A percentile compares a stretch with the other conserved stretches of the same genome.
Evolutionary conservation across 169 alveolate genomes (phyloP).

Genomic region (Plasmodium gaboni): DNA sequence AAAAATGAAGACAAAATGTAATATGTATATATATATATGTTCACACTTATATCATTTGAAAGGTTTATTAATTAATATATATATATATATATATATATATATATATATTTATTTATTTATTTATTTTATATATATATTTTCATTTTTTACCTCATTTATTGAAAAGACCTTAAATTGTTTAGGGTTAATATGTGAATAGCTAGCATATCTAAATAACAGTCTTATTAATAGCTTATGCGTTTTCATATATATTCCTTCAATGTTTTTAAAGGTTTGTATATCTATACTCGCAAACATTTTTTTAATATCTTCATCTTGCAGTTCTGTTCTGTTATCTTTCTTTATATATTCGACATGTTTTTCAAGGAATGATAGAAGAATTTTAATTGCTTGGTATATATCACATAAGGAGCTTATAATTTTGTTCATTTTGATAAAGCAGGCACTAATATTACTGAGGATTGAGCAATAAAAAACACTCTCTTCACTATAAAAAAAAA

Average conservation of each 20-base stretch:
- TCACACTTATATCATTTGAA: not conserved
- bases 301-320: not conserved
- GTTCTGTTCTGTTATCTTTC: not conserved
- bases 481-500: slow-evolving; percentile 23
- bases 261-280: slow-evolving; percentile 24
- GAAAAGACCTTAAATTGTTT: slow-evolving; percentile 32
- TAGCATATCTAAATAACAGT: slow-evolving; percentile 50
- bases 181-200: slow-evolving; percentile 8
- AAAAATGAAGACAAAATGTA: not conserved
- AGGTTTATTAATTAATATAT: no score
- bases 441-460: slow-evolving; percentile 59
- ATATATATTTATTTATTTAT: not conserved
- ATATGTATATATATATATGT: not conserved
- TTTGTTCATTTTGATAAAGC: slow-evolving; percentile 48
- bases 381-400: slow-evolving; percentile 15
- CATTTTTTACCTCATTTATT: slow-evolving; percentile 16
- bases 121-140: not conserved
- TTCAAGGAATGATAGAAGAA: slow-evolving; percentile 28
- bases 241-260: slow-evolving; percentile 33
- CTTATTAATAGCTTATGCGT: slow-evolving; percentile 43
- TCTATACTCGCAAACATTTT: slow-evolving; percentile 14
- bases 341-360: slow-evolving; percentile 32
- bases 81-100: no score
- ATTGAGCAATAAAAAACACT: slow-evolving; percentile 39
- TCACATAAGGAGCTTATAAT: slow-evolving; percentile 47